Evolutionary conservation across 2,329 filamentous ascomycete genomes (phyloP).

Genomic region (Scedosporium dehoogii): DNA sequence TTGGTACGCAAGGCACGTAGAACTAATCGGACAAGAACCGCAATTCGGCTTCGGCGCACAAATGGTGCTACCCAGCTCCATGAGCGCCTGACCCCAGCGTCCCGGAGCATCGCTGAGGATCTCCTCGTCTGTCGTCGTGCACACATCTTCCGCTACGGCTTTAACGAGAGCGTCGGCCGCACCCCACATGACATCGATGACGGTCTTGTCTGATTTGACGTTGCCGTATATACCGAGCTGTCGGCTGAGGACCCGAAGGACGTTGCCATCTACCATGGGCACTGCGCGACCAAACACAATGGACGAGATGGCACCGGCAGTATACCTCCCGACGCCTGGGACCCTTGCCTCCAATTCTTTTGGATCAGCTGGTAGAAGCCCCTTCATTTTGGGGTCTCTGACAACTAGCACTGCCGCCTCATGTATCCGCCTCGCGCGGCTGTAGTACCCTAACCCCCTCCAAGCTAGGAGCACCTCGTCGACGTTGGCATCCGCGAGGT

Average conservation of each 20-base stretch:
- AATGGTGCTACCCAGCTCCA: constrained; percentile 55
- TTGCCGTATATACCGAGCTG: constrained; percentile 49
- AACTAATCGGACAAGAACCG: constrained; percentile 36
- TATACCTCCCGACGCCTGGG: constrained; percentile 52
- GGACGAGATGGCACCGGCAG: constrained; percentile 50
- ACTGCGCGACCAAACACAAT: constrained; percentile 52
- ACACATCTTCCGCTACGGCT: constrained; percentile 31
- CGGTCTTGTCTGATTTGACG: constrained; percentile 42
- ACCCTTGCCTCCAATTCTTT: constrained; percentile 38
- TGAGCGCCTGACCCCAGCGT: constrained; percentile 53
- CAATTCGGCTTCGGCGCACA: constrained; percentile 52
- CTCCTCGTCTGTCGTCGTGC: constrained; percentile 10
- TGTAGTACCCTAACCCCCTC: constrained; percentile 55
- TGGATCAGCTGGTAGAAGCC: constrained; percentile 38
- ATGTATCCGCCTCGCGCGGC: constrained; percentile 50
- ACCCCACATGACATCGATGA: constrained; percentile 46
- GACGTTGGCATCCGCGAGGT: constrained; percentile 40
- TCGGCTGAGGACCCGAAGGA: constrained; percentile 48
- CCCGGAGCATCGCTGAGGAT: constrained; percentile 41
- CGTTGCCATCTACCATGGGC: constrained; percentile 56
- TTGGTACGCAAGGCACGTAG: constrained; percentile 39
- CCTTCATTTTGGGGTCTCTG: constrained; percentile 26
- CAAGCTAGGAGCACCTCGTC: constrained; percentile 50
- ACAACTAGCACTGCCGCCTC: constrained; percentile 44
- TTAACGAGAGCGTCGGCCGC: constrained; percentile 46